Base-by-base conservation (phyloP, 108 stramenopile species). In the Parietichytrium sp. region DNA sequence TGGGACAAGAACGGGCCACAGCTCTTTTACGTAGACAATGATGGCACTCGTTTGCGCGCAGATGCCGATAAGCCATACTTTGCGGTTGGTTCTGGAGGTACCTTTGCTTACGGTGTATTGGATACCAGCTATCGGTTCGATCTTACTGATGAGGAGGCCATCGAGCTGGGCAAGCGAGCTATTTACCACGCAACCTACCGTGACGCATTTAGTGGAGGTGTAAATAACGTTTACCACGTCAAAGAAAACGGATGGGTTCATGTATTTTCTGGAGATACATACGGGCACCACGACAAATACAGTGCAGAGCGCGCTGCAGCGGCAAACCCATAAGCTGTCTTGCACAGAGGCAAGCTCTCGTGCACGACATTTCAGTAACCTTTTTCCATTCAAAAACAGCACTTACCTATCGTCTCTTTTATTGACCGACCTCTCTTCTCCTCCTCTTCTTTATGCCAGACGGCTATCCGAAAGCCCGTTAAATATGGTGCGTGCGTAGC, bases 111-210 rank as follows among this genome's bases (percentile, higher is more conserved):
- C 81, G 99, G 99, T 79, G 93, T 99, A n/a, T 85, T 99, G 54
- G 99, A 99, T 81, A 93, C 89, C 30, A 88, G 93, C 82, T 96
- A 96, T 88, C 84, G 93, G 51, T 88, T 91, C 31, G 99, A 99
- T 84, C 83, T 99, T 84, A 95, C 96, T 3, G 93, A 96, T 16
- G 96, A 97, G 77, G 99, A 99, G 89, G 99, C 99, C 55, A 97
- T 99, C 86, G 99, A 98, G 83, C 89, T 99, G 80, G 99, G 99
- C 48, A 95, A 95, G 89, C 90, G 97, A 48, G 99, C 99, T 50
- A 99, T 99, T 85, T 98, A 97, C 85, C 98, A 98, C 85, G 99
- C 99, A 26, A 95, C 97, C 38, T 95, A 97, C 92, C 93, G 99
- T 51, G 99, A 99, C 88, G 99, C 99, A n/a, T 94, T 94, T 89